phyloP scores from a whole-genome alignment of 2,329 filamentous ascomycete genomes.

The Diaporthe sp. region DNA sequence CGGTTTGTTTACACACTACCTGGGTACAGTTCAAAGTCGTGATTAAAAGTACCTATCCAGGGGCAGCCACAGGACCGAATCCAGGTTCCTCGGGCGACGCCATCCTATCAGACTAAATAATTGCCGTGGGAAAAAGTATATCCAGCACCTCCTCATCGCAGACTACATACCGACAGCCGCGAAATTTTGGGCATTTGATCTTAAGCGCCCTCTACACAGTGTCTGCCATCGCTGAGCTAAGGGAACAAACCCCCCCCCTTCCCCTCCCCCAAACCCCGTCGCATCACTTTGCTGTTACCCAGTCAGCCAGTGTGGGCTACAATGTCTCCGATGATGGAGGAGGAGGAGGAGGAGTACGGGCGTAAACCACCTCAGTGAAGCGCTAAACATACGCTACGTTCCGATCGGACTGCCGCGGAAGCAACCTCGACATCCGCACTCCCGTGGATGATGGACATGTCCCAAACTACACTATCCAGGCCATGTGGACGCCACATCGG shows the following conservation, averaged over 20 bases:
- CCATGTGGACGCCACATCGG: constrained; percentile 15
- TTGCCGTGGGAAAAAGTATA: background rate
- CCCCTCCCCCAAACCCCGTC: background rate
- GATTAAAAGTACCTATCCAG: constrained; percentile 5
- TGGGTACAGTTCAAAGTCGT: background rate
- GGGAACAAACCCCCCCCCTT: background rate
- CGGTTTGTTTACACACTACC: background rate
- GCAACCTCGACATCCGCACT: constrained; percentile 22
- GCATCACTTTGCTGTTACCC: background rate
- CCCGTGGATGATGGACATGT: constrained; percentile 6
- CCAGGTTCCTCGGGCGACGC: background rate
- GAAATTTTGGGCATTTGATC: background rate
- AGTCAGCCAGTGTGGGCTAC: background rate
- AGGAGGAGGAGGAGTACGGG: background rate
- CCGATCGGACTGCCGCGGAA: constrained; percentile 23
- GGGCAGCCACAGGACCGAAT: background rate
- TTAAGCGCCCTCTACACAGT: background rate
- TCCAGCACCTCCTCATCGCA: background rate
- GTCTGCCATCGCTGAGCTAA: background rate
- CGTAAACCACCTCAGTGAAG: background rate
- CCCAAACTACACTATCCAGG: background rate
- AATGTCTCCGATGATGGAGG: background rate
- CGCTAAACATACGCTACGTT: constrained; percentile 6
- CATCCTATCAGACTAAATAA: background rate
- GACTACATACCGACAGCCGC: constrained; percentile 17